Evolutionary conservation across 768 basidiomycete species (phyloP).

Genomic region (Leccinum barrowsii): DNA sequence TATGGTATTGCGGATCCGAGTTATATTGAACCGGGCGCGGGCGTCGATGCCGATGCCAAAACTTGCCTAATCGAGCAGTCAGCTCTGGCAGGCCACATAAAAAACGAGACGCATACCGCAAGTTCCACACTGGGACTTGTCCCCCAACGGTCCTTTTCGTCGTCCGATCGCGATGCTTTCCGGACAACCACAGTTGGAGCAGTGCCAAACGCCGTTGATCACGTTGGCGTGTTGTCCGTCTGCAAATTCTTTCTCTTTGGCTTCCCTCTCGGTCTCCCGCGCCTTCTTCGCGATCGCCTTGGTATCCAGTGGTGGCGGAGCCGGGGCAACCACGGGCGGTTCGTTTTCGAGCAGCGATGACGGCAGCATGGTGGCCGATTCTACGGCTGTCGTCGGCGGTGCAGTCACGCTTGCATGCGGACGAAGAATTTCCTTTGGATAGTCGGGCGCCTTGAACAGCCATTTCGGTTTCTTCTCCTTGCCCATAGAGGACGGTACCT

Average conservation of each 20-base stretch:
- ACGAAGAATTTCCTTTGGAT: conserved; percentile 50
- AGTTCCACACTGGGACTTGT: conserved; percentile 87
- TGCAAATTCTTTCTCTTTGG: conserved; percentile 79
- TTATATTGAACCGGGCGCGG: conserved; percentile 82
- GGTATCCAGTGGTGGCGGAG: conserved; percentile 41
- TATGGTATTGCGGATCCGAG: conserved; percentile 68
- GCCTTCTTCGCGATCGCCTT: conserved; percentile 54
- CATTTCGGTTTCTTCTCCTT: conserved; percentile 73
- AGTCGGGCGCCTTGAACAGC: conserved; percentile 68
- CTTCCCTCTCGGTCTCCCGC: conserved; percentile 76
- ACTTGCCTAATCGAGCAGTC: conserved; percentile 60
- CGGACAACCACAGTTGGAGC: conserved; percentile 91
- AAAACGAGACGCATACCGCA: conserved; percentile 61
- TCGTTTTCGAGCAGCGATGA: conserved; percentile 61
- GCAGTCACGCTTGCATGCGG: conserved; percentile 58
- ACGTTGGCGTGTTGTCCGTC: conserved; percentile 80
- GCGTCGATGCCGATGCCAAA: conserved; percentile 82
- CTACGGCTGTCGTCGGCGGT: conserved; percentile 70
- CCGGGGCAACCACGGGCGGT: conserved; percentile 41
- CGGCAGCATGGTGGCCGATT: conserved; percentile 47
- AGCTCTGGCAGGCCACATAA: conserved; percentile 1
- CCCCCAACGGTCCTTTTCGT: conserved; percentile 85
- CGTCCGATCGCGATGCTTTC: conserved; percentile 82
- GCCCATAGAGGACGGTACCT: conserved; percentile 36
- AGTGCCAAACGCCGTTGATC: conserved; percentile 89